Evolutionary conservation across 768 basidiomycete species (phyloP).

Genomic region (Crepidotus variabilis): DNA sequence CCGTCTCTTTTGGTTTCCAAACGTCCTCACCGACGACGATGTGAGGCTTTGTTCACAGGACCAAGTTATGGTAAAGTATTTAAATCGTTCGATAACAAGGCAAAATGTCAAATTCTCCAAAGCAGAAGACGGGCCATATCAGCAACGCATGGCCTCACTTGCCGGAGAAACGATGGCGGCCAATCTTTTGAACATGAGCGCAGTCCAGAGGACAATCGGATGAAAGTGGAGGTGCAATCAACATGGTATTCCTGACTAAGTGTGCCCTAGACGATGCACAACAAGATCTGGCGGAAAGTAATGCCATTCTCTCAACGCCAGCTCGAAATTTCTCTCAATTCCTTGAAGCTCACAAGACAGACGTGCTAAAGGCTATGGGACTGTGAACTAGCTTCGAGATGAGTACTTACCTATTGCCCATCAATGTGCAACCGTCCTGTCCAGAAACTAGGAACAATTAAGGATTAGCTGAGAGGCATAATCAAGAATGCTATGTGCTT

Average conservation of each 20-base stretch:
- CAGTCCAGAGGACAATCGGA: not conserved
- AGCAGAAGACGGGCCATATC: not conserved
- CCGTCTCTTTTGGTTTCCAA: no score
- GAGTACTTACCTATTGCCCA: no score
- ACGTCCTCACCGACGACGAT: no score
- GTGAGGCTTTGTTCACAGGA: no score
- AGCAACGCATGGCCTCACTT: not conserved
- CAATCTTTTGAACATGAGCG: not conserved
- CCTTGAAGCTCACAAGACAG: not conserved
- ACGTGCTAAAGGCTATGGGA: not conserved
- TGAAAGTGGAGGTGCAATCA: not conserved
- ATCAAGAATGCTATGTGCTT: not conserved
- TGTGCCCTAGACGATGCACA: not conserved
- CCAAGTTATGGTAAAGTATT: no score
- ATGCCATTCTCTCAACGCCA: not conserved
- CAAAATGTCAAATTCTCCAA: not conserved
- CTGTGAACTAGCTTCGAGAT: not conserved
- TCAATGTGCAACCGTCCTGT: no score
- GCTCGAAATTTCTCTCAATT: not conserved
- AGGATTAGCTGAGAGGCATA: not conserved
- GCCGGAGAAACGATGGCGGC: not conserved
- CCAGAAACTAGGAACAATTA: not conserved
- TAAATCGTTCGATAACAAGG: no score
- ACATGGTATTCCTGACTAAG: not conserved
- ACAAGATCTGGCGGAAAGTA: not conserved